These are phyloP conservation scores for Pecoramyces ruminantium DNA, from an alignment of 192 early-diverging fungal genomes.

Conservation along the genomic window DNA sequence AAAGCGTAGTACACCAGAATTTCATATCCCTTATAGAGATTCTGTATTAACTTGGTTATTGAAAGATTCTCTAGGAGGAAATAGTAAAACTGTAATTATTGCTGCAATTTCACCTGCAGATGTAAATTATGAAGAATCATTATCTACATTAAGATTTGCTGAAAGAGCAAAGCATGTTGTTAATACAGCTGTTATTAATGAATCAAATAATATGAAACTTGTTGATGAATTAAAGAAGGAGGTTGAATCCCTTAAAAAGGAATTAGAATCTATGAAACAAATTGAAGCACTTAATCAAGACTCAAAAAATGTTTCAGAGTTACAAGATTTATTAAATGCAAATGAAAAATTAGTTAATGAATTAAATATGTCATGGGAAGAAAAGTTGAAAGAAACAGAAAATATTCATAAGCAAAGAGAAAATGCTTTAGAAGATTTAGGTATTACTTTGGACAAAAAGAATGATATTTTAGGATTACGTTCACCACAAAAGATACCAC, in stretches of 20 bases:
- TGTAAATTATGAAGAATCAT: slow-evolving; percentile 50
- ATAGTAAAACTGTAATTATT: slow-evolving; percentile 68
- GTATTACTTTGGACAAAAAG: slow-evolving; percentile 41
- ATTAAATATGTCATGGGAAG: slow-evolving; percentile 69
- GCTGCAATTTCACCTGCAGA: slow-evolving; percentile 61
- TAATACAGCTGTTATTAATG: slow-evolving; percentile 80
- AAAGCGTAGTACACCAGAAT: slow-evolving; percentile 16
- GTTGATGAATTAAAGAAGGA: slow-evolving; percentile 75
- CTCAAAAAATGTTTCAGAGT: slow-evolving; percentile 7
- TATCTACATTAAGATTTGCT: slow-evolving; percentile 76
- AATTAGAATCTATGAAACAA: slow-evolving; percentile 26
- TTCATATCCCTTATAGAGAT: slow-evolving; percentile 75
- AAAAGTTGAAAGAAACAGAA: slow-evolving; percentile 54
- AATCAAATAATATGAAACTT: slow-evolving; percentile 59
- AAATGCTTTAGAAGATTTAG: slow-evolving; percentile 57
- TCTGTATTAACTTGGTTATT: slow-evolving; percentile 76
- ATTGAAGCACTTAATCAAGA: slow-evolving; percentile 4
- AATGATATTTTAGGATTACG: slow-evolving; percentile 52
- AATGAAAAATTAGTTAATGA: slow-evolving; percentile 75
- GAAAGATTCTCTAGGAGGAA: slow-evolving; percentile 69
- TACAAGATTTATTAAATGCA: slow-evolving; percentile 64
- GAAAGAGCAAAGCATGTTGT: slow-evolving; percentile 82
- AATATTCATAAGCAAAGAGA: slow-evolving; percentile 55
- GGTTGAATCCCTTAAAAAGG: slow-evolving; percentile 38
- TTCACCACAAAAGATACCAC: slow-evolving; percentile 59